Percentiles rank a stretch among this genome's conserved stretches.
Evolutionary conservation across 371 early-diverging fungal genomes (phyloP).

Genomic region (Mucor mucedo): DNA sequence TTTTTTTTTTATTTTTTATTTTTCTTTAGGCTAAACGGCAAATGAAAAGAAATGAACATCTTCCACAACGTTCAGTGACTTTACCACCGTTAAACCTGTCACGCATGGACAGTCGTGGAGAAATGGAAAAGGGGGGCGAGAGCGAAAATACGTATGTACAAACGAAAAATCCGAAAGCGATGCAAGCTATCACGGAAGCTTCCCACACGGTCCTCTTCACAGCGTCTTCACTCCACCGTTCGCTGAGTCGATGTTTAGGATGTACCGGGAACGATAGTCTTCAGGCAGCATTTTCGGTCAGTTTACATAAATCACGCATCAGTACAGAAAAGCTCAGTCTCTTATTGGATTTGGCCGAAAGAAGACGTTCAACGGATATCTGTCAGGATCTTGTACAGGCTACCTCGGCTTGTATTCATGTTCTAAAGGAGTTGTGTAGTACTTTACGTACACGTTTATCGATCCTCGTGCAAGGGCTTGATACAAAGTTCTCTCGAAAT

Average conservation of each 20-base stretch:
- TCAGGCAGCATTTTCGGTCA: slow-evolving; percentile 25
- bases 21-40: background rate
- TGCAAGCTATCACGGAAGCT: slow-evolving; percentile 26
- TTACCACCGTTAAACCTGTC: slow-evolving; percentile 13
- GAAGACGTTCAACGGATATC: slow-evolving; percentile 13
- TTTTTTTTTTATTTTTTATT: background rate
- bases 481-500: slow-evolving; percentile 51
- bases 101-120: background rate
- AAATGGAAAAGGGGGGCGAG: no score
- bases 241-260: slow-evolving; percentile 31
- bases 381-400: slow-evolving; percentile 16
- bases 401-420: slow-evolving; percentile 20
- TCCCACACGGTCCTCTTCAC: slow-evolving; percentile 43
- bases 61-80: slow-evolving; percentile 5
- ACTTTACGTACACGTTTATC: slow-evolving; percentile 33
- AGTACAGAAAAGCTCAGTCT: slow-evolving; percentile 25
- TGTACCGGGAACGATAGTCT: slow-evolving; percentile 32
- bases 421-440: slow-evolving; percentile 36
- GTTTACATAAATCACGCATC: slow-evolving; percentile 28
- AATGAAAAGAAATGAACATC: slow-evolving; percentile 9
- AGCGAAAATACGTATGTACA: no score
- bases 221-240: slow-evolving; percentile 30
- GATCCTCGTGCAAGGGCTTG: slow-evolving; percentile 37
- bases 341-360: slow-evolving; percentile 21
- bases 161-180: background rate